phyloP scores from a whole-genome alignment of 2,329 filamentous ascomycete species.

The Trichoderma aggressivum region DNA sequence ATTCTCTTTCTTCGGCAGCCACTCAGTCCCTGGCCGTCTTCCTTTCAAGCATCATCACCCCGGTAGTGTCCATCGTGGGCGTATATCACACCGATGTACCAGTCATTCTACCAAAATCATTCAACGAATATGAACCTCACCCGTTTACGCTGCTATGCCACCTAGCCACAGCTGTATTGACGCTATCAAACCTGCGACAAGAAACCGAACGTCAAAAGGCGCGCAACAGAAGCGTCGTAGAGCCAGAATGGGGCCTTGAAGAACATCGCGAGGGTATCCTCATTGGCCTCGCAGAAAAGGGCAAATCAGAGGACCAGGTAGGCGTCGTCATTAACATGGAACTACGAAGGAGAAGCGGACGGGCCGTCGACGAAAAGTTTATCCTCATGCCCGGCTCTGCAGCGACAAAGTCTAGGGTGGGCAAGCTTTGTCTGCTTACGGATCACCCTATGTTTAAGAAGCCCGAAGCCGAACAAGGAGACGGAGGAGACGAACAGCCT shows the following conservation, averaged over 20 bases:
- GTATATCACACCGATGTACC: constrained; percentile 83
- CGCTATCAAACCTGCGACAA: constrained; percentile 69
- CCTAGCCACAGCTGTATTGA: constrained; percentile 83
- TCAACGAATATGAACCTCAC: constrained; percentile 59
- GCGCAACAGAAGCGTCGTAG: constrained; percentile 67
- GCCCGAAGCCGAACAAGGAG: constrained; percentile 35
- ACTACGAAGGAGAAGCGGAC: constrained; percentile 76
- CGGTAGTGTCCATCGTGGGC: constrained; percentile 68
- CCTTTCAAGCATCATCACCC: constrained; percentile 65
- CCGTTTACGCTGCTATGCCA: constrained; percentile 73
- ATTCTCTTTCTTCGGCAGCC: constrained; percentile 56
- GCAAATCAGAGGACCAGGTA: constrained; percentile 36
- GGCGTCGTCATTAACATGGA: constrained; percentile 80
- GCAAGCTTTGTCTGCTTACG: constrained; percentile 58
- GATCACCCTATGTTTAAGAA: constrained; percentile 70
- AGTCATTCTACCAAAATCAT: constrained; percentile 42
- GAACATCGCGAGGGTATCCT: constrained; percentile 78
- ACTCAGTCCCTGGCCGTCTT: constrained; percentile 62
- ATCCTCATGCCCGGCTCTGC: constrained; percentile 40
- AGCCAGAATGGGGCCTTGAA: constrained; percentile 74
- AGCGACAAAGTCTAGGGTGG: neutral
- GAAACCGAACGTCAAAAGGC: constrained; percentile 72
- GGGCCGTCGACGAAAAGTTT: constrained; percentile 68
- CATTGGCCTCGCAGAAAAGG: constrained; percentile 56
- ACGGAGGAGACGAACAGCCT: constrained; percentile 50